phyloP scores from a whole-genome alignment of 1,284 basidiomycete genomes.

The Ustilago curta region DNA sequence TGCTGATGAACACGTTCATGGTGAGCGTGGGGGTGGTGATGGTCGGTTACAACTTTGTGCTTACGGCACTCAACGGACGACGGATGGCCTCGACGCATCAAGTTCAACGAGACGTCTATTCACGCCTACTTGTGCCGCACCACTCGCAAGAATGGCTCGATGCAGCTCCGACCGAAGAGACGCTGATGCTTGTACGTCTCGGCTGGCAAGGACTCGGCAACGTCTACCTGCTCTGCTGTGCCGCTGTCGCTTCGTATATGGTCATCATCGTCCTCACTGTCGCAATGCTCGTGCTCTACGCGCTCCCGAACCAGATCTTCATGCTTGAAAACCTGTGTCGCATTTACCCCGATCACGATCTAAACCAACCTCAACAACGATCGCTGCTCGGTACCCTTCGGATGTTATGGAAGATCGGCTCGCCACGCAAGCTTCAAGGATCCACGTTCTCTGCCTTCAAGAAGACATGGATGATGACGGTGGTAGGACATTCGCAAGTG shows the following conservation, averaged over 20 bases:
- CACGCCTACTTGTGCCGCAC: background rate
- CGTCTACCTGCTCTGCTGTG: conserved; percentile 18
- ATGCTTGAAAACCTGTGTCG: conserved; percentile 19
- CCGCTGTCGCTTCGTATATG: conserved; percentile 11
- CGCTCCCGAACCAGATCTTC: conserved; percentile 26
- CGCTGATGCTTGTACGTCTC: background rate
- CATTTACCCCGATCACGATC: conserved; percentile 13
- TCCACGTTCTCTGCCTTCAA: conserved; percentile 14
- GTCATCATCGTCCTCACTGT: conserved; percentile 5
- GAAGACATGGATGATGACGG: conserved; percentile 29
- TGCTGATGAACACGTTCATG: conserved; percentile 23
- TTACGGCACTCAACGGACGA: background rate
- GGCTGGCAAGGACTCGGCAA: conserved; percentile 1
- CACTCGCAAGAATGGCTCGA: conserved; percentile 18
- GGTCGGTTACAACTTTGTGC: conserved; percentile 10
- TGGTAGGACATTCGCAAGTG: conserved; percentile 13
- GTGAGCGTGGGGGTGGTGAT: conserved; percentile 13
- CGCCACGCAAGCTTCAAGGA: conserved; percentile 9
- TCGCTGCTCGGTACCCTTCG: background rate
- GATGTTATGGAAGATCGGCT: conserved; percentile 16
- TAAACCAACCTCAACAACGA: background rate
- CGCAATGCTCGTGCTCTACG: conserved; percentile 5
- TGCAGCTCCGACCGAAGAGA: conserved; percentile 3
- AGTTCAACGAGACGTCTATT: background rate
- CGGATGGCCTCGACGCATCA: background rate